Conservation (phyloP, 1,284 basidiomycete genomes). For the Rhodotorula sp. region DNA sequence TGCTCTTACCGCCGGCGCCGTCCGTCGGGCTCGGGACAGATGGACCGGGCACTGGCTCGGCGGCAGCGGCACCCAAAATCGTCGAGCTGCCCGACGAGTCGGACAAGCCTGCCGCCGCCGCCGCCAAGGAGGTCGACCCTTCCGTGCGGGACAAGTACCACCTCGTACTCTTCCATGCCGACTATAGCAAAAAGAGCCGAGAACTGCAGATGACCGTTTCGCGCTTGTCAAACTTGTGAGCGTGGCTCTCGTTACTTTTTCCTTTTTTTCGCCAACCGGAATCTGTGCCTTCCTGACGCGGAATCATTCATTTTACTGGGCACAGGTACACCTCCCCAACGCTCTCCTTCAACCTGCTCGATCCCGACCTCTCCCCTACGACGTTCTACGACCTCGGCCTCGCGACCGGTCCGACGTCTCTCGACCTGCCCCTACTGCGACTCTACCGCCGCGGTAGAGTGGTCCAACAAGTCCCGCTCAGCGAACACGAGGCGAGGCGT, state of each 20-base stretch:
- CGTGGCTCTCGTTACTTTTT: background rate
- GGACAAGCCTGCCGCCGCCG: background rate
- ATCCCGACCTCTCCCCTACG: constrained; percentile 4
- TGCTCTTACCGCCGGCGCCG: constrained; percentile 22
- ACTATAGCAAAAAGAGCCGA: constrained; percentile 20
- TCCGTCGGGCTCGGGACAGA: background rate
- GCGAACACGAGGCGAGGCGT: constrained; percentile 9
- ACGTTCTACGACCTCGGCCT: constrained; percentile 38
- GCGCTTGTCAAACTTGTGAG: constrained; percentile 5
- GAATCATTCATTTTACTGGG: too few relatives aligned
- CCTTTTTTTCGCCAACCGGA: background rate
- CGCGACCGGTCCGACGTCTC: constrained; percentile 21
- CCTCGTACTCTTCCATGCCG: constrained; percentile 36
- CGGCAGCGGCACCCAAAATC: background rate
- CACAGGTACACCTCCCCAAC: constrained; percentile 17
- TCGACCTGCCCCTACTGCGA: constrained; percentile 28
- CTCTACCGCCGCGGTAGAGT: constrained; percentile 26
- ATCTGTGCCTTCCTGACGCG: background rate
- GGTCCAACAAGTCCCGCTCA: constrained; percentile 15
- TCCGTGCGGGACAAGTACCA: background rate
- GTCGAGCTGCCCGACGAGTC: constrained; percentile 12
- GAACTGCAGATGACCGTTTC: constrained; percentile 30
- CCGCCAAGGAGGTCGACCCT: background rate
- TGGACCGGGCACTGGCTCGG: too few relatives aligned
- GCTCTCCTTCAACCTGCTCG: constrained; percentile 21